These are phyloP conservation scores for Pachyrhizus erosus DNA, from an alignment of 306 rosid genomes.

Conservation along the genomic window DNA sequence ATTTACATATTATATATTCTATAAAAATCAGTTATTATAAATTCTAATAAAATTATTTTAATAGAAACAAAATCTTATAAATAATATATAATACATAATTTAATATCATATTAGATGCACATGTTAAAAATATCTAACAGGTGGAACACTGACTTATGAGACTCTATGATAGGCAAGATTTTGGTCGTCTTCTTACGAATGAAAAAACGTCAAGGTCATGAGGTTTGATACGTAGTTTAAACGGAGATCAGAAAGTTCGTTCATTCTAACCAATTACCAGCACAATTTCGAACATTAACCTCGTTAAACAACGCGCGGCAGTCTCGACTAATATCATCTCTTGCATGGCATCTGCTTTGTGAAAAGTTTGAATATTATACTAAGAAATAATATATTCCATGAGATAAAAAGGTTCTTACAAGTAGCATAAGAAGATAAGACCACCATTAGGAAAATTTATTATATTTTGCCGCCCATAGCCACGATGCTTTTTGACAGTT, in stretches of 20 bases:
- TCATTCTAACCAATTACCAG: not conserved
- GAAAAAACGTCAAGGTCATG: not conserved
- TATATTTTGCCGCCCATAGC: slow-evolving; percentile 19
- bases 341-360: slow-evolving; percentile 32
- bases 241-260: not conserved
- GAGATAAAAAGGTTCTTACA: slow-evolving; percentile 48
- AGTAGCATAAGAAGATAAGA: slow-evolving; percentile 42
- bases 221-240: not conserved
- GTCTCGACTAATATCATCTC: not conserved
- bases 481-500: slow-evolving; percentile 32
- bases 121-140: not conserved
- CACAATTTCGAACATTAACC: not conserved
- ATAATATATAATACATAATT: not conserved
- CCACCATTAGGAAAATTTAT: slow-evolving; percentile 28
- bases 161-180: not conserved
- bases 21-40: not conserved
- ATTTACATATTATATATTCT: not conserved
- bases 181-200: not conserved
- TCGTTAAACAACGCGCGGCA: not conserved
- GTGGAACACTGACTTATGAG: not conserved
- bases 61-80: not conserved
- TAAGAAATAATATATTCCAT: slow-evolving; percentile 37
- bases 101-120: not conserved
- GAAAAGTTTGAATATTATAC: slow-evolving; percentile 35
- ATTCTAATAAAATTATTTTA: not conserved